These are phyloP conservation scores for Forsythia suspensa DNA, from an alignment of 257 asterid species.

Conservation along the genomic window DNA sequence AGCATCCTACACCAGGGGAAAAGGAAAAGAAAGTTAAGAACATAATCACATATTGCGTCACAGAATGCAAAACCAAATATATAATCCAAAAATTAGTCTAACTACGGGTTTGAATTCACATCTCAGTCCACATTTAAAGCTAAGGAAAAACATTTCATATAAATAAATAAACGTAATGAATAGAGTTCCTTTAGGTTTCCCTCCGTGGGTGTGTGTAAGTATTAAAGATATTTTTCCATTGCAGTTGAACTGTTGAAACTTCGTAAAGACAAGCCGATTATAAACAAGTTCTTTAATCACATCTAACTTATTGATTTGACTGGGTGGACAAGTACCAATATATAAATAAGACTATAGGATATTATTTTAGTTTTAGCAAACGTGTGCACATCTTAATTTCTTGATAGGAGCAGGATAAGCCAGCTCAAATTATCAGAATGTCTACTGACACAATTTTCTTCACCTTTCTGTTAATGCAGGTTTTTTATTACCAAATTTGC, in stretches of 20 bases:
- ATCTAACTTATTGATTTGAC: neutral
- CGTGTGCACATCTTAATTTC: neutral
- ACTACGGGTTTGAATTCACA: neutral
- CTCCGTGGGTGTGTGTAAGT: neutral
- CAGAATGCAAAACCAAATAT: neutral
- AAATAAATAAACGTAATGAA: slow-evolving; percentile 2
- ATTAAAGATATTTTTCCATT: neutral
- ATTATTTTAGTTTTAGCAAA: neutral
- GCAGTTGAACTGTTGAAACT: neutral
- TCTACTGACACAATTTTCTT: neutral
- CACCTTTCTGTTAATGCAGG: neutral
- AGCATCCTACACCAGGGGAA: slow-evolving; percentile 66
- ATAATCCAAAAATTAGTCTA: neutral
- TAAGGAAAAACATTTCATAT: neutral
- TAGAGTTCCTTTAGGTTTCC: slow-evolving; percentile 1
- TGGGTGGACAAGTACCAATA: neutral
- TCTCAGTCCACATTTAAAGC: neutral
- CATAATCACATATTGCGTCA: neutral
- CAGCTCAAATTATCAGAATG: neutral
- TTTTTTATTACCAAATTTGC: neutral
- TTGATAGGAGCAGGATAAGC: neutral
- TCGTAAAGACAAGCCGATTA: neutral
- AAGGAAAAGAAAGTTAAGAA: neutral
- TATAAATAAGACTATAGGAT: neutral
- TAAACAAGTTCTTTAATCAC: neutral